phyloP scores from a whole-genome alignment of 768 basidiomycete genomes.

The Lactarius trivialis region DNA sequence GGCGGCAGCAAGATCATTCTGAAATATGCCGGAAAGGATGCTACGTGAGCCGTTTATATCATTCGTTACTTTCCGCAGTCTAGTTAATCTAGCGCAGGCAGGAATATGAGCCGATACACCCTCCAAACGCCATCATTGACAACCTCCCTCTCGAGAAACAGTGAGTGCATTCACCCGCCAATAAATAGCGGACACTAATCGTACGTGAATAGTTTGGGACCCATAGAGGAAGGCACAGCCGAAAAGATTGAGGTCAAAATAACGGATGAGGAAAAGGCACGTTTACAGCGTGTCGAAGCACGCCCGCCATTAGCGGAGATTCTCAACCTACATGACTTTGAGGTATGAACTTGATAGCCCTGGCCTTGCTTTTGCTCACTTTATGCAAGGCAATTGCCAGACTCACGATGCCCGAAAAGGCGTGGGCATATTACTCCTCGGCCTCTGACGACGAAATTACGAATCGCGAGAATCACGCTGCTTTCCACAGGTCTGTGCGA shows the following conservation, averaged over 20 bases:
- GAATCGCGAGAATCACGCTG: constrained; percentile 80
- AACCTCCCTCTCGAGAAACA: constrained; percentile 83
- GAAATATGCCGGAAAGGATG: constrained; percentile 51
- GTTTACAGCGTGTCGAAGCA: constrained; percentile 51
- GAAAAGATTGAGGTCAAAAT: constrained; percentile 55
- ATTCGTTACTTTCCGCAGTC: not conserved
- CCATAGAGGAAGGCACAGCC: constrained; percentile 62
- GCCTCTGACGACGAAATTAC: constrained; percentile 96
- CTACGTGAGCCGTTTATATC: constrained; percentile 29
- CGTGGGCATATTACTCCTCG: constrained; percentile 97
- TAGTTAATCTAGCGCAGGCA: constrained; percentile 20
- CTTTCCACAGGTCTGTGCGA: constrained; percentile 68
- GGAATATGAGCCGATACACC: constrained; percentile 88
- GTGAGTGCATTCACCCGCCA: constrained; percentile 19
- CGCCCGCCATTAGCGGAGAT: constrained; percentile 74
- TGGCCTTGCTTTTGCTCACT: not conserved
- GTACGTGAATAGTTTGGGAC: constrained; percentile 44
- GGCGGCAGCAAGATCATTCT: constrained; percentile 48
- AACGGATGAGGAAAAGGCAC: constrained; percentile 64
- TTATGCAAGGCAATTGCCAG: constrained; percentile 69
- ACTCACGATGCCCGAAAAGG: constrained; percentile 73
- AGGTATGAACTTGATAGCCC: constrained; percentile 42
- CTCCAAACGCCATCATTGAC: constrained; percentile 70
- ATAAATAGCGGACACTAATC: not conserved
- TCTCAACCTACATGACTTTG: constrained; percentile 91